Percentiles rank a stretch among this genome's conserved stretches.
Evolutionary conservation across 2,329 filamentous ascomycete species (phyloP).

Genomic region (Penicillium sp.): DNA sequence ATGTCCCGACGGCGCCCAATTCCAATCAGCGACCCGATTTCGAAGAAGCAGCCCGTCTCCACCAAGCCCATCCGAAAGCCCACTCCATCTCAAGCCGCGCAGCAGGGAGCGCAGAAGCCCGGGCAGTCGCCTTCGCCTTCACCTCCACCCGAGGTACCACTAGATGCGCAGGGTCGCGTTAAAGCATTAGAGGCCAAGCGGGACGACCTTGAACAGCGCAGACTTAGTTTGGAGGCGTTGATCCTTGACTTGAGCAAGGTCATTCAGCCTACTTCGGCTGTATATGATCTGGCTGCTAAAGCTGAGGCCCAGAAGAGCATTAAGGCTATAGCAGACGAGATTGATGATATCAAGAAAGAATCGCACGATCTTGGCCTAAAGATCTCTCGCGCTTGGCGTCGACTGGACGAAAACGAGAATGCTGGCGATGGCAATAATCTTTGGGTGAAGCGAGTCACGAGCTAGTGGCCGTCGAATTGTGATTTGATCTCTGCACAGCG

Average conservation of each 20-base stretch:
- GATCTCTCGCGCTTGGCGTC: conserved; percentile 71
- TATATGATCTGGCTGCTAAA: conserved; percentile 62
- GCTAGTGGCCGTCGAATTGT: conserved; percentile 39
- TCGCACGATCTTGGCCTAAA: conserved; percentile 76
- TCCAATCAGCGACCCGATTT: conserved; percentile 29
- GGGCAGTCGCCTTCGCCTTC: conserved; percentile 54
- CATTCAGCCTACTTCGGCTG: conserved; percentile 67
- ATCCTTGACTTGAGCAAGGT: conserved; percentile 76
- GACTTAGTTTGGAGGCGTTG: conserved; percentile 67
- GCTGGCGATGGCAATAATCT: conserved; percentile 57
- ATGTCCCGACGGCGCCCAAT: conserved; percentile 43
- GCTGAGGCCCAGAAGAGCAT: conserved; percentile 62
- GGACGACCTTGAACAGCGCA: conserved; percentile 63
- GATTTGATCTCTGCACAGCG: not conserved
- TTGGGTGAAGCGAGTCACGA: conserved; percentile 77
- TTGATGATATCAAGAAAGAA: conserved; percentile 70
- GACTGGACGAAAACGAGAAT: conserved; percentile 61
- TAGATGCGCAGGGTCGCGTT: conserved; percentile 60
- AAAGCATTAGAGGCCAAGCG: conserved; percentile 65
- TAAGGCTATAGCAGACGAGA: conserved; percentile 61
- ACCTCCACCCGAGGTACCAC: conserved; percentile 52
- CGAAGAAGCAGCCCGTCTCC: conserved; percentile 30
- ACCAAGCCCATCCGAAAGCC: conserved; percentile 43
- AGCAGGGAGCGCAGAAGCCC: conserved; percentile 24
- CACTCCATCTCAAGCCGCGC: conserved; percentile 37